phyloP scores from a whole-genome alignment of 352 stramenopile genomes.

The Aphanomyces invadans region DNA sequence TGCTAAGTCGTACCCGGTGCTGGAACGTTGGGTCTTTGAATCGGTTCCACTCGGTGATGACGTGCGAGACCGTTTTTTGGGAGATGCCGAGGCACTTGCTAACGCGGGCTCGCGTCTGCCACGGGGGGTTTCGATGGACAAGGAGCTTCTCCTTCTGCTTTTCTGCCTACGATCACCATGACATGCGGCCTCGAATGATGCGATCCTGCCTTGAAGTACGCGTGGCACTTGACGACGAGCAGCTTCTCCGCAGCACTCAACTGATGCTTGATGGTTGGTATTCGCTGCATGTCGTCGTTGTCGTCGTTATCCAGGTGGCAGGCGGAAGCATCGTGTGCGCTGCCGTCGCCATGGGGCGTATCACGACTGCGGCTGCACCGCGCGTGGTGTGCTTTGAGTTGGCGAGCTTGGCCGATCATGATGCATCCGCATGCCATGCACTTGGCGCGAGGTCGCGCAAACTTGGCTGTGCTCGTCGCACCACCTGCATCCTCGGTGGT shows the following conservation, averaged over 20 bases:
- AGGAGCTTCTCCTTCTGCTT: slow-evolving; percentile 13
- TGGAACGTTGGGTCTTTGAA: neutral
- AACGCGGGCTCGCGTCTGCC: neutral
- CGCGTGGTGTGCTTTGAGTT: slow-evolving; percentile 11
- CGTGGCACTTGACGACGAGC: slow-evolving; percentile 2
- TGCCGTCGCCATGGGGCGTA: neutral
- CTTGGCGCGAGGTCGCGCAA: neutral
- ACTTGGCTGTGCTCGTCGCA: neutral
- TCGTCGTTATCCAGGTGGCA: neutral
- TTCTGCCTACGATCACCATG: neutral
- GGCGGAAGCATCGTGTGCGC: neutral
- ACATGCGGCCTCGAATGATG: neutral
- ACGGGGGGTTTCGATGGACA: neutral
- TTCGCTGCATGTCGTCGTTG: neutral
- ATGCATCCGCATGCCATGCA: slow-evolving; percentile 10
- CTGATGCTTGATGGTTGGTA: slow-evolving; percentile 8
- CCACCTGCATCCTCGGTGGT: neutral
- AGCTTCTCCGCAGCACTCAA: slow-evolving; percentile 9
- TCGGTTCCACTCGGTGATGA: slow-evolving; percentile 11
- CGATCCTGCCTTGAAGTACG: slow-evolving; percentile 6
- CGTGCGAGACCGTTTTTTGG: slow-evolving; percentile 3
- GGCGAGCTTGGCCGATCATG: neutral
- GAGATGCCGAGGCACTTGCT: slow-evolving; percentile 15
- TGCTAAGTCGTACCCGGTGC: neutral
- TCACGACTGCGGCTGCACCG: neutral